Conservation (phyloP, 1,284 basidiomycete genomes). For the Dichomitus squalens region DNA sequence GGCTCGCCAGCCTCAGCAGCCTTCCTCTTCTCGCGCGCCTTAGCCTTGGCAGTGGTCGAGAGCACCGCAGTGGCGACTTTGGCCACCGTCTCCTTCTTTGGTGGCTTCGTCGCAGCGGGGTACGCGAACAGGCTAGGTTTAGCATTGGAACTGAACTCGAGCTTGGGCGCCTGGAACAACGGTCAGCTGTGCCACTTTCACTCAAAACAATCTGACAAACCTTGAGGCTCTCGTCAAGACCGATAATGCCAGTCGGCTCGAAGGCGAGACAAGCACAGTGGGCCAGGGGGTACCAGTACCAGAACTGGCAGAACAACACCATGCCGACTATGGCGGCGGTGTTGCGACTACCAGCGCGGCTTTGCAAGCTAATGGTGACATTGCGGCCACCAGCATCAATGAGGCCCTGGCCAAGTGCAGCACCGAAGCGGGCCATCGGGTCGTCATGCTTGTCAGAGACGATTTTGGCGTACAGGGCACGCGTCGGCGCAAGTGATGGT, state of each 20-base stretch:
- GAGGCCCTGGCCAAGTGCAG: constrained; percentile 91
- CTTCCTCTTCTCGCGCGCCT: constrained; percentile 90
- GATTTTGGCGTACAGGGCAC: constrained; percentile 86
- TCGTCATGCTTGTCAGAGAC: constrained; percentile 96
- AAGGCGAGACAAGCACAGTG: constrained; percentile 92
- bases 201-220: neutral
- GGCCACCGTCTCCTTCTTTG: constrained; percentile 87
- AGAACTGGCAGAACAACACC: constrained; percentile 96
- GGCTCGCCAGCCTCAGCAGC: constrained; percentile 76
- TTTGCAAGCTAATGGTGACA: constrained; percentile 90
- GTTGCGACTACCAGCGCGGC: constrained; percentile 87
- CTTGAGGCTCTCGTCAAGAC: constrained; percentile 82
- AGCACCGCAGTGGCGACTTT: constrained; percentile 93
- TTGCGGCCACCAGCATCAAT: constrained; percentile 97
- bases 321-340: constrained; percentile 94
- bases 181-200: neutral
- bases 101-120: constrained; percentile 80
- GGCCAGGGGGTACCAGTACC: constrained; percentile 99
- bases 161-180: constrained; percentile 73
- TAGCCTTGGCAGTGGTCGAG: constrained; percentile 93
- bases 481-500: constrained; percentile 77
- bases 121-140: constrained; percentile 90
- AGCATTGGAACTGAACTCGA: constrained; percentile 88
- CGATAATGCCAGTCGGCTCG: constrained; percentile 92
- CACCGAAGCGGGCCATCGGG: constrained; percentile 95